phyloP scores from a whole-genome alignment of 106 monocot genomes.

The Allium sativum region DNA sequence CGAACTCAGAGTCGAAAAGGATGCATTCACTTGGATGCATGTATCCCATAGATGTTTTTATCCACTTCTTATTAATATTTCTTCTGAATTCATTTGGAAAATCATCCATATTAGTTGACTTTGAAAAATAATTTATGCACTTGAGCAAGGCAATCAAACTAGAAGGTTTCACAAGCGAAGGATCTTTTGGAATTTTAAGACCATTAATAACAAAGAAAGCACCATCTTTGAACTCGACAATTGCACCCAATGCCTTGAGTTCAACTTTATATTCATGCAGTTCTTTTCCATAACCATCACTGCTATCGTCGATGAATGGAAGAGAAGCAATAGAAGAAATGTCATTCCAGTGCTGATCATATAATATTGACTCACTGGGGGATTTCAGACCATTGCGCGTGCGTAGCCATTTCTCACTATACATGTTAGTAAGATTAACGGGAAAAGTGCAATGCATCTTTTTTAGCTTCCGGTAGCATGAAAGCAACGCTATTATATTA shows the following conservation, averaged over 20 bases:
- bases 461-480: slow-evolving; percentile 16
- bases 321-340: slow-evolving; percentile 21
- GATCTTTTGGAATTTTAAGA: slow-evolving; percentile 25
- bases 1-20: slow-evolving; percentile 1
- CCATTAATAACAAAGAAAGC: slow-evolving; percentile 21
- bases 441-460: slow-evolving; percentile 7
- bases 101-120: not conserved
- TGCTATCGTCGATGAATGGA: slow-evolving; percentile 28
- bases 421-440: slow-evolving; percentile 12
- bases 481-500: slow-evolving; percentile 24
- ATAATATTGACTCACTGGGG: slow-evolving; percentile 23
- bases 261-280: slow-evolving; percentile 34
- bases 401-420: slow-evolving; percentile 29
- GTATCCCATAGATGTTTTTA: slow-evolving; percentile 21
- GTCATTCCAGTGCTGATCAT: slow-evolving; percentile 19
- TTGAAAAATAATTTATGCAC: slow-evolving; percentile 21
- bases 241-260: slow-evolving; percentile 28
- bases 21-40: slow-evolving; percentile 6
- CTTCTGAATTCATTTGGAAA: slow-evolving; percentile 13
- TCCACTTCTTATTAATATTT: slow-evolving; percentile 28
- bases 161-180: slow-evolving; percentile 5
- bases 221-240: slow-evolving; percentile 18
- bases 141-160: slow-evolving; percentile 24
- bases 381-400: slow-evolving; percentile 21
- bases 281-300: slow-evolving; percentile 13